Percentiles rank a stretch among this genome's conserved stretches.
phyloP scores from a whole-genome alignment of 2,329 filamentous ascomycete species.

The Juglanconis juglandina region DNA sequence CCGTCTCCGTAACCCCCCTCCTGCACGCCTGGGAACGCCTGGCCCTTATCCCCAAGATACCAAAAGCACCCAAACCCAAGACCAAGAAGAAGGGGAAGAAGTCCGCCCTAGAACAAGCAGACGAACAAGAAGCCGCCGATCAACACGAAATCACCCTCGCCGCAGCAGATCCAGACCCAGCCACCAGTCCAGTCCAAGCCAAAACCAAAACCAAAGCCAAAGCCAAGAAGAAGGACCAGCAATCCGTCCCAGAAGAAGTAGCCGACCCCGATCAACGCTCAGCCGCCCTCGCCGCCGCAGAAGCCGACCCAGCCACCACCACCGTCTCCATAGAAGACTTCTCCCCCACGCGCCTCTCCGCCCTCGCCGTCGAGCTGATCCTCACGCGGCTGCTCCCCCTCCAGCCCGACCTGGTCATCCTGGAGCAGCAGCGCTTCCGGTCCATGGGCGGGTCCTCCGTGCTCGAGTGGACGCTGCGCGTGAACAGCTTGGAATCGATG shows the following conservation, averaged over 20 bases:
- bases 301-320: neutral
- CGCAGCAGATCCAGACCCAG: neutral
- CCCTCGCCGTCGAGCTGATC: conserved; percentile 31
- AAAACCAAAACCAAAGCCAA: neutral
- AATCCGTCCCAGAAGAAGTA: neutral
- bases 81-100: neutral
- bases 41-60: conserved; percentile 18
- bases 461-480: conserved; percentile 77
- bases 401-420: conserved; percentile 65
- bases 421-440: conserved; percentile 61
- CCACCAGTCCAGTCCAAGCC: neutral
- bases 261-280: neutral
- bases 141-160: neutral
- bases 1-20: conserved; percentile 8
- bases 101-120: neutral
- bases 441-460: conserved; percentile 62
- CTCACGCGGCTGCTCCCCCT: conserved; percentile 40
- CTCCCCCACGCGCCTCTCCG: conserved; percentile 32
- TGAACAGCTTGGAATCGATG: conserved; percentile 81
- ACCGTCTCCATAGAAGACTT: conserved; percentile 25
- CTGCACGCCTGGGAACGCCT: conserved; percentile 25
- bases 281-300: neutral
- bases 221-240: neutral
- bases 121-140: neutral
- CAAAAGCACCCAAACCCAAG: conserved; percentile 10